Evolutionary conservation across 2,329 filamentous ascomycete genomes (phyloP).

Genomic region (Sclerotinia borealis): DNA sequence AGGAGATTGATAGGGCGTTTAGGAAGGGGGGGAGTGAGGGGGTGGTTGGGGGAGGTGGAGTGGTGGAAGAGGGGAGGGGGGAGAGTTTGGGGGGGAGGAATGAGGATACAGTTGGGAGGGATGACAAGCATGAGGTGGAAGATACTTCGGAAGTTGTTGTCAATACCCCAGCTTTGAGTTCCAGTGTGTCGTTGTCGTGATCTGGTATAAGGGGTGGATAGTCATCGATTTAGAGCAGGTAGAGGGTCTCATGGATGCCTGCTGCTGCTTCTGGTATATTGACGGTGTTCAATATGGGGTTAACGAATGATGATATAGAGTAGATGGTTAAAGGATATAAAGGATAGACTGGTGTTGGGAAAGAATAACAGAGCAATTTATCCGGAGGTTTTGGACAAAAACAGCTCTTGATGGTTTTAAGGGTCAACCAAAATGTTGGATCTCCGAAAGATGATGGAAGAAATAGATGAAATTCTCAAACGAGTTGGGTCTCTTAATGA

Average conservation of each 20-base stretch:
- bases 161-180: neutral
- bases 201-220: neutral
- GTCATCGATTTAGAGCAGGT: neutral
- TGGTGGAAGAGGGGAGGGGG: neutral
- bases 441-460: too few relatives aligned
- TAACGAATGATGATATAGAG: neutral
- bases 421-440: too few relatives aligned
- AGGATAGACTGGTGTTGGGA: neutral
- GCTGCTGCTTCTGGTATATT: neutral
- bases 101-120: neutral
- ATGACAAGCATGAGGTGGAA: neutral
- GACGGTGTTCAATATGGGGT: neutral
- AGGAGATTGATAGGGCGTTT: slow-evolving; percentile 25
- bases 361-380: too few relatives aligned
- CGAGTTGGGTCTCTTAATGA: too few relatives aligned
- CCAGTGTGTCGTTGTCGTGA: neutral
- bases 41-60: neutral
- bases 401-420: too few relatives aligned
- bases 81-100: neutral
- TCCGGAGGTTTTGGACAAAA: too few relatives aligned
- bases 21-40: slow-evolving; percentile 6
- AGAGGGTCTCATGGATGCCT: neutral
- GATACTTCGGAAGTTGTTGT: neutral
- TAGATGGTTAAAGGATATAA: neutral
- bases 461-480: too few relatives aligned